These are phyloP conservation scores for Prunus persica DNA, from an alignment of 306 rosid species.

Conservation along the genomic window DNA sequence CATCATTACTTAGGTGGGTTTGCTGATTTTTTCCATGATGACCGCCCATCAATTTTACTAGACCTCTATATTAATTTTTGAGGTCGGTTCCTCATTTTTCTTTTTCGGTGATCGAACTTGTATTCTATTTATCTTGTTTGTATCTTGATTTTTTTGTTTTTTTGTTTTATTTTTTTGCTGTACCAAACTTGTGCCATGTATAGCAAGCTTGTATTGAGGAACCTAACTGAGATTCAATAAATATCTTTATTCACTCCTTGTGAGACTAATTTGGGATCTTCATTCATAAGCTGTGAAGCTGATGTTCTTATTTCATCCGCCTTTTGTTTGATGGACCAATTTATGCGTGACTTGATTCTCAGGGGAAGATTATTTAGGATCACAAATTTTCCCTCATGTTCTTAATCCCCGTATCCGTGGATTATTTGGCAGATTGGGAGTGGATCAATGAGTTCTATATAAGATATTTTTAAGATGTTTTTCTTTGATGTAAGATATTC, in stretches of 20 bases:
- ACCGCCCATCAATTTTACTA: constrained; percentile 32
- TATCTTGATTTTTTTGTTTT: constrained; percentile 27
- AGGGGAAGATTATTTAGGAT: no score
- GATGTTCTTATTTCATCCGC: not conserved
- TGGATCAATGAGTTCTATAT: no score
- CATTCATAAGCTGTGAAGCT: not conserved
- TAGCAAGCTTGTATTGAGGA: constrained; percentile 24
- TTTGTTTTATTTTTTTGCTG: constrained; percentile 1
- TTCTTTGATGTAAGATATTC: not conserved
- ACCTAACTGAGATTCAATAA: constrained; percentile 14
- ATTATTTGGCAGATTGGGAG: no score
- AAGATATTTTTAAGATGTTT: not conserved
- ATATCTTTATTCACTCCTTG: constrained; percentile 4
- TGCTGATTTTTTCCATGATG: constrained; percentile 22
- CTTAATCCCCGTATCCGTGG: no score
- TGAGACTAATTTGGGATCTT: not conserved
- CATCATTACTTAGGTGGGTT: constrained; percentile 25
- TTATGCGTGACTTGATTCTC: not conserved
- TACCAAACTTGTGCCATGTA: constrained; percentile 22
- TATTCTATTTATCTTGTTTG: constrained; percentile 34
- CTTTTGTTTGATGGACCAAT: not conserved
- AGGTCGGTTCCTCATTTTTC: constrained; percentile 12
- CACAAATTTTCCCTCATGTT: no score
- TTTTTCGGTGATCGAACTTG: constrained; percentile 6
- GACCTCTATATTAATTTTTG: constrained; percentile 26